Base-by-base conservation (phyloP, 2,329 filamentous ascomycete genomes). In the Iodosphaeria phyllophila region DNA sequence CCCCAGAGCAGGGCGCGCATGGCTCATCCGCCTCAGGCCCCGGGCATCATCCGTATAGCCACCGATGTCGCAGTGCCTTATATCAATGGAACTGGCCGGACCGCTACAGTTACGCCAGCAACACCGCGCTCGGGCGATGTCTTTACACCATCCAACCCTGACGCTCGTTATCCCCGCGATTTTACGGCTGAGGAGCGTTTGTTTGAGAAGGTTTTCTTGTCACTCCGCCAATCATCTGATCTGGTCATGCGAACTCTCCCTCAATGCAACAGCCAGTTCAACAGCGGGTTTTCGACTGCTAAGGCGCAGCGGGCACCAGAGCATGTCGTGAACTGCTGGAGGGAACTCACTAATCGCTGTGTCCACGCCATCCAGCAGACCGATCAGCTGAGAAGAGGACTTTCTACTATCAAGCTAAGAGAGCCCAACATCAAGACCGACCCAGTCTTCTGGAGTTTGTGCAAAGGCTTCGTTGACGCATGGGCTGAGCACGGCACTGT, bases 71-170 rank as follows among this genome's bases (percentile, higher is more conserved):
- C 55, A 3, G 38, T 50, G 16, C 50, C 58, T 1, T 63, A 58
- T 25, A 42, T 61, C 27, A 64, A 64, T 30, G 58, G 59, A 16
- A 45, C 42, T 8, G 47, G 53, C 9, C 58, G 66, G 13, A 60
- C 60, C 15, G 58, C 60, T 3, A 60, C 57, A 3, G 51, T 59
- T 45, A 62, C 45, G 28, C 69, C 52, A 33, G 62, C 61, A n/a
- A 91, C 80, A 1, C 80, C 82, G 22, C 71, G 78, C 13, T 91
- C 80, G 6, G 77, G 74, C 21, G 82, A 92, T 39, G 80, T 78
- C 0, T 91, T 89, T 43, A 61, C 58, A 2, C 70, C 73, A 0
- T 54, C 58, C 4, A 56, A 57, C 28, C 51, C 46, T 8, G 46
- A 57, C 27, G 52, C 56, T 16, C 56, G 62, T 20, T 60, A 61